phyloP scores from a whole-genome alignment of 495 filamentous ascomycete species.

The Penicillium soppii region DNA sequence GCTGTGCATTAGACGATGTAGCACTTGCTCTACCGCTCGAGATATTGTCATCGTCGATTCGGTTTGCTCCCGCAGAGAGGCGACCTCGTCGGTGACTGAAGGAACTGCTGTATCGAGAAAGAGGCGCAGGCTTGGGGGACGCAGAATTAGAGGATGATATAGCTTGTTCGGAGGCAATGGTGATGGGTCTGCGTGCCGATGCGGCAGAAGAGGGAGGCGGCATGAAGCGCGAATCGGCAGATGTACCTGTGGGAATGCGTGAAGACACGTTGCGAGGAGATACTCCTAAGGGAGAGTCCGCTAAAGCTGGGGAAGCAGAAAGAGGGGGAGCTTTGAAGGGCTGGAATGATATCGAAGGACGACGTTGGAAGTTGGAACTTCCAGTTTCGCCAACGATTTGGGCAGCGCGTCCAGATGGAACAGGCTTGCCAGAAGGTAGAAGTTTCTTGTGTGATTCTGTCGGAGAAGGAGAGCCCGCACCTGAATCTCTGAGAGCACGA shows the following conservation, averaged over 20 bases:
- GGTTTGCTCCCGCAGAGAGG: slow-evolving; percentile 66
- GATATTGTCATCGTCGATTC: slow-evolving; percentile 73
- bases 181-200: slow-evolving; percentile 39
- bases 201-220: slow-evolving; percentile 53
- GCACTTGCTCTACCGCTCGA: slow-evolving; percentile 88
- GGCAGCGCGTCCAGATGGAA: slow-evolving; percentile 60
- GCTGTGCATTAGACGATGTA: slow-evolving; percentile 77
- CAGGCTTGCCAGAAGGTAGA: slow-evolving; percentile 55
- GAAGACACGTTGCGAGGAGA: slow-evolving; percentile 64
- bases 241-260: slow-evolving; percentile 51
- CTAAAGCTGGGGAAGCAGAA: slow-evolving; percentile 77
- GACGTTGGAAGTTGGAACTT: slow-evolving; percentile 54
- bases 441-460: slow-evolving; percentile 63
- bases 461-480: slow-evolving; percentile 41
- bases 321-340: slow-evolving; percentile 94
- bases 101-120: slow-evolving; percentile 73
- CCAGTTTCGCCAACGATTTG: slow-evolving; percentile 53
- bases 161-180: slow-evolving; percentile 54
- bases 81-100: slow-evolving; percentile 82
- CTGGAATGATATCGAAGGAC: slow-evolving; percentile 89
- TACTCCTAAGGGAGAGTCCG: slow-evolving; percentile 48
- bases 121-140: slow-evolving; percentile 73
- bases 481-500: slow-evolving; percentile 61
- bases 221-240: slow-evolving; percentile 62
- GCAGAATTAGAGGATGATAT: slow-evolving; percentile 61